Conservation (phyloP, 176 grass and related monocot species). For the Poa pratensis region DNA sequence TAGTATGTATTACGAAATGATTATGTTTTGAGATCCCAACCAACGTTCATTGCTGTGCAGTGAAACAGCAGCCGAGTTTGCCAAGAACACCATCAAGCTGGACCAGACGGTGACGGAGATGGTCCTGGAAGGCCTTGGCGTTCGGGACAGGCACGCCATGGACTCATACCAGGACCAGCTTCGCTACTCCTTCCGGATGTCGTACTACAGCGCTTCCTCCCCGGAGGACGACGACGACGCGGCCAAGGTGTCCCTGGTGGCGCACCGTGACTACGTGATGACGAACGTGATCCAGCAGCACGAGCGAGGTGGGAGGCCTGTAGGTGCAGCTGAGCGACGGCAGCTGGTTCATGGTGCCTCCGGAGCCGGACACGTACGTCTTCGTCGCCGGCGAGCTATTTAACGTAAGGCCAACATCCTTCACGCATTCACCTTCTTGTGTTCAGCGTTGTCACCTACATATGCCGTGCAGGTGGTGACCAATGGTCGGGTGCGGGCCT, state of each 20-base stretch:
- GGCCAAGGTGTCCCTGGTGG: background rate
- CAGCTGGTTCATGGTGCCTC: background rate
- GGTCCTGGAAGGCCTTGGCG: background rate
- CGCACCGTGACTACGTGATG: background rate
- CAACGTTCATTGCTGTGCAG: too few species aligned
- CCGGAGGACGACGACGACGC: background rate
- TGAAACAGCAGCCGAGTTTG: background rate
- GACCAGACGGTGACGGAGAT: background rate
- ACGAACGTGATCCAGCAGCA: slow-evolving; percentile 6
- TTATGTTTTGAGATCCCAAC: too few species aligned
- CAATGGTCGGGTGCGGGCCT: background rate
- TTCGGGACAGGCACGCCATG: background rate
- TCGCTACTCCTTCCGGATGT: slow-evolving; percentile 6
- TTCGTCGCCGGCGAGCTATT: background rate
- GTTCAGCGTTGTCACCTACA: too few species aligned
- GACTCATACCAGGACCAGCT: background rate
- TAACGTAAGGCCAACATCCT: too few species aligned
- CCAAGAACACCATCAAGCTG: background rate
- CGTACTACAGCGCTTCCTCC: background rate
- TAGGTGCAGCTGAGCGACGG: background rate
- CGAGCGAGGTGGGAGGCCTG: slow-evolving; percentile 39
- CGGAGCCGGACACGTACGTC: background rate
- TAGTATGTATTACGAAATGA: too few species aligned
- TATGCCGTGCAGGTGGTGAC: background rate
- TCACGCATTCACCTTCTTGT: too few species aligned